Conservation (phyloP, 1,139 yeast genomes). For the Yamadazyma triangularis region DNA sequence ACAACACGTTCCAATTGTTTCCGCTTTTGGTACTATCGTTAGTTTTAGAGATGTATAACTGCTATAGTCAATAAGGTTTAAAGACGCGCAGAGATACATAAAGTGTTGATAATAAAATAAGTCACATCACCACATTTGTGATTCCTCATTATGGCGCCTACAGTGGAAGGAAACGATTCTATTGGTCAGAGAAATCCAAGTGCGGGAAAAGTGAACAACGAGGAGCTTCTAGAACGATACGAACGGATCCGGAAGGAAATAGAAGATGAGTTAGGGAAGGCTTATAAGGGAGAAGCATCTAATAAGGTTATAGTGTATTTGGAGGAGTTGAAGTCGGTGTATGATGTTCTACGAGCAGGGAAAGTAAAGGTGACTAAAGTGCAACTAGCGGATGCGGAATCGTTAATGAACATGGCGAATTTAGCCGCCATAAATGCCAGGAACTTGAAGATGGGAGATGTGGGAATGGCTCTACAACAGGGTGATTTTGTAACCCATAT, state of each 20-base stretch:
- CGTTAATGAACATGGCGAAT: constrained; percentile 34
- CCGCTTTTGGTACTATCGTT: too few species aligned
- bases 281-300: constrained; percentile 29
- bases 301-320: constrained; percentile 19
- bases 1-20: too few species aligned
- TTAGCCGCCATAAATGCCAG: constrained; percentile 51
- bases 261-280: constrained; percentile 11
- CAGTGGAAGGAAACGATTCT: too few species aligned
- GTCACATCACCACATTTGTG: too few species aligned
- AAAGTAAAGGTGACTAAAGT: constrained; percentile 1
- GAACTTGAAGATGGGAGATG: constrained; percentile 52
- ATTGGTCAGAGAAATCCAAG: too few species aligned
- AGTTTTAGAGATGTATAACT: too few species aligned
- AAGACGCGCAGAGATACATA: too few species aligned
- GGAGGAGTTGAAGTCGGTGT: constrained; percentile 20
- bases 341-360: constrained; percentile 4
- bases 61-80: too few species aligned
- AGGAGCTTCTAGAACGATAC: constrained; percentile 15
- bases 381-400: constrained; percentile 34
- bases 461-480: constrained; percentile 44
- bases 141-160: too few species aligned
- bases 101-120: too few species aligned
- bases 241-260: constrained; percentile 17
- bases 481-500: constrained; percentile 34
- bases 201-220: constrained; percentile 1